Evolutionary conservation across 2,329 filamentous ascomycete genomes (phyloP).

Genomic region (Fusarium camptoceras): DNA sequence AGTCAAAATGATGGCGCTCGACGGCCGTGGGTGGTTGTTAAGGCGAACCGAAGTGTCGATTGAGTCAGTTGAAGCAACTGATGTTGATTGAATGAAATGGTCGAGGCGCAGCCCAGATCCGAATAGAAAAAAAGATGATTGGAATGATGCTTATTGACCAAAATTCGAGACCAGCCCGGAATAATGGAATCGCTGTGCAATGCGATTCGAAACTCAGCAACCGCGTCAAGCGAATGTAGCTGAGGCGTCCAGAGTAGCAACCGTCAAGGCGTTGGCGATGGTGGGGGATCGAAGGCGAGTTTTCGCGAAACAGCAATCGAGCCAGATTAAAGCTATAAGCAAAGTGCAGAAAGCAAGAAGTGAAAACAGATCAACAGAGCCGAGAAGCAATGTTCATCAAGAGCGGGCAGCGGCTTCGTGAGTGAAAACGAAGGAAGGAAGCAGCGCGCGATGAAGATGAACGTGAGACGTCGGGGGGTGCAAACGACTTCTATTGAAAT

Average conservation of each 20-base stretch:
- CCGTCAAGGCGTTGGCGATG: conserved; percentile 56
- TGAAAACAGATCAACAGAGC: conserved; percentile 48
- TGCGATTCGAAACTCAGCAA: conserved; percentile 52
- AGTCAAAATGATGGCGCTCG: conserved; percentile 41
- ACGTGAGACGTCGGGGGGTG: conserved; percentile 43
- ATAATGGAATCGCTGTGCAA: conserved; percentile 49
- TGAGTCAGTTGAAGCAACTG: conserved; percentile 12
- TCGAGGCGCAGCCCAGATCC: conserved; percentile 53
- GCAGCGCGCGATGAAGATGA: conserved; percentile 36
- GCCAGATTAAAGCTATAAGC: conserved; percentile 58
- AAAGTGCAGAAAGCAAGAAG: conserved; percentile 53
- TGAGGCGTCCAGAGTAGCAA: conserved; percentile 49
- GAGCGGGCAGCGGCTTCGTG: conserved; percentile 42
- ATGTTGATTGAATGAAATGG: conserved; percentile 22
- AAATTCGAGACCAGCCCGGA: conserved; percentile 63
- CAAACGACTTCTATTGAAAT: conserved; percentile 42
- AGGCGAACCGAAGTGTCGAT: conserved; percentile 24
- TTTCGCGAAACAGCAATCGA: conserved; percentile 47
- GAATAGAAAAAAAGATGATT: conserved; percentile 41
- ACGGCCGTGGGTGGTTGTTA: conserved; percentile 28
- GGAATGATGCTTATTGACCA: conserved; percentile 46
- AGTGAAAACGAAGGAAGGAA: conserved; percentile 46
- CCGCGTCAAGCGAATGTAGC: conserved; percentile 60
- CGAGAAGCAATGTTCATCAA: conserved; percentile 46
- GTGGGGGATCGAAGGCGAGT: conserved; percentile 49